Base-by-base conservation (phyloP, 768 basidiomycete species). In the Suillus variegatus region DNA sequence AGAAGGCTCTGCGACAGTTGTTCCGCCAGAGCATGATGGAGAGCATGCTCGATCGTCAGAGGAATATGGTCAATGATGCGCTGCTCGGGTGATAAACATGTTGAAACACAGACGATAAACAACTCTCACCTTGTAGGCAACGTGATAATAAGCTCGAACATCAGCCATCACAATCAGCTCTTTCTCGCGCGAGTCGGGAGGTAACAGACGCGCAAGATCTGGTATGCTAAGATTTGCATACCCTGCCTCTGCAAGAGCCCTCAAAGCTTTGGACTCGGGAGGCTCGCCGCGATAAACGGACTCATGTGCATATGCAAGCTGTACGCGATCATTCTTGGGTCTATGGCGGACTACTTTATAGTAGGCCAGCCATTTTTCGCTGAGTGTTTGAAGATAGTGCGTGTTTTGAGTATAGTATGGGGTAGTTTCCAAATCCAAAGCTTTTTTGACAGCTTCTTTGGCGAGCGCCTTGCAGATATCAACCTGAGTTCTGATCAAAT, bases 51-150 rank as follows among this genome's bases (percentile, higher is more conserved):
- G 40, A 86, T 85, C 51, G 75, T 78, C 9, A 83, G 72, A 1
- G 88, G 86, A 32, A 88, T 58, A 49, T 81, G 75, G 64, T 89
- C 88, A 36, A 87, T 81, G 67, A 86, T 75, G 14, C 86, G 82
- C 88, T 89, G 62, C 1, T 28, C 46, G 5, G 22, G 38, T 41
- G 8, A 10, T 18, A 35, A 36, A 52, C 22, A n/a, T 41, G 40
- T 7, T 64, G 52, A 36, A 36, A 60, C 10, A 2, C 0, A 16
- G 64, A 8, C 12, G 3, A 25, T 41, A 77, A 46, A 18, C 41
- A 8, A 28, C 12, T 46, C 73, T 56, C 62, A 84, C 85, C 76
- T 84, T 82, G 70, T 79, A 80, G 0, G 84, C 78, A 0, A 85
- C 81, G 61, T 84, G 79, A 71, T 81, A 85, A 65, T 84, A 87